A percentile compares a stretch with the other conserved stretches of the same genome.
Evolutionary conservation across 495 filamentous ascomycete genomes (phyloP).

Genomic region (Aspergillus steynii): DNA sequence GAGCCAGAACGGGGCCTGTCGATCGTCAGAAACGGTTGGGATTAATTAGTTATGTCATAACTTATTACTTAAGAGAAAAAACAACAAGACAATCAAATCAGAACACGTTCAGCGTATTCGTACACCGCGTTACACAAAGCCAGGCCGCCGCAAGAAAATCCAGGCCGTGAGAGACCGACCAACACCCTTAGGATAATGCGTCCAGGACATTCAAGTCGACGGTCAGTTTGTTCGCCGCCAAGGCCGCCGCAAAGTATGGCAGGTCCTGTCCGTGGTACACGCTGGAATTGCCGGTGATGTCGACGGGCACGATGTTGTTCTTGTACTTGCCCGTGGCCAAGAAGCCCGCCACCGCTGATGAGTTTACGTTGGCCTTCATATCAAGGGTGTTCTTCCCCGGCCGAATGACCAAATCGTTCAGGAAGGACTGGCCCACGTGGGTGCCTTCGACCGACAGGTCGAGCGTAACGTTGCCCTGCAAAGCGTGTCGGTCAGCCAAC

Average conservation of each 20-base stretch:
- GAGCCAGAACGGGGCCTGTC: no score
- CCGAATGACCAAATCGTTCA: constrained; percentile 57
- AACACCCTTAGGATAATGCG: constrained; percentile 24
- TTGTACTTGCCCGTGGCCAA: constrained; percentile 52
- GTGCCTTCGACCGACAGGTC: constrained; percentile 53
- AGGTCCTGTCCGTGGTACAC: constrained; percentile 59
- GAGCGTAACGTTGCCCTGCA: constrained; percentile 66
- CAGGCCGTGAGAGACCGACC: background rate
- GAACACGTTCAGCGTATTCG: background rate
- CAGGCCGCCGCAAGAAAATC: background rate
- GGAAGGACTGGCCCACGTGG: constrained; percentile 53
- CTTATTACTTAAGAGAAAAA: constrained; percentile 1
- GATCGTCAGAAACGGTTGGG: background rate
- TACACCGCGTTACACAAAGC: no score
- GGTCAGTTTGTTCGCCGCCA: constrained; percentile 39
- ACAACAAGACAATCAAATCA: background rate
- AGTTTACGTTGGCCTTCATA: constrained; percentile 55
- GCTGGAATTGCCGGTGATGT: constrained; percentile 57
- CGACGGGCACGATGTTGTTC: constrained; percentile 58
- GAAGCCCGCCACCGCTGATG: constrained; percentile 44
- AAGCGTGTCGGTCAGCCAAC: constrained; percentile 18
- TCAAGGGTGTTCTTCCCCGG: constrained; percentile 61
- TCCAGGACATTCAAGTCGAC: constrained; percentile 43
- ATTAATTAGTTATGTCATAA: constrained; percentile 1
- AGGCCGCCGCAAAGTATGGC: constrained; percentile 59